Evolutionary conservation across 768 basidiomycete genomes (phyloP).

Genomic region (Phylloporus sp.): DNA sequence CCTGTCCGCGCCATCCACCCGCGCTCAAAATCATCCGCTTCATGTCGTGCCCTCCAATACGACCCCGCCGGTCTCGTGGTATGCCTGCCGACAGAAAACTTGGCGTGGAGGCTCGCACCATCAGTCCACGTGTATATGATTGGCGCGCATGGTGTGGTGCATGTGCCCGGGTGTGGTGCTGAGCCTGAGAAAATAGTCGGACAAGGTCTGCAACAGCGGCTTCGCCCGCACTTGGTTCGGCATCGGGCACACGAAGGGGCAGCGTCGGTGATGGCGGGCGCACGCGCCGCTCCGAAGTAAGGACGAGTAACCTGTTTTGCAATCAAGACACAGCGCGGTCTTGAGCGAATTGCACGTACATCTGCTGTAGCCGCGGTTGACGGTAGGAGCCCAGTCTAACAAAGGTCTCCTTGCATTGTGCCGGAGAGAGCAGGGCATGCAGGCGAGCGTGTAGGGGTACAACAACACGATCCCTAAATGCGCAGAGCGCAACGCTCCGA

Average conservation of each 20-base stretch:
- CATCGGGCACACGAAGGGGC: constrained; percentile 46
- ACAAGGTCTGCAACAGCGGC: constrained; percentile 66
- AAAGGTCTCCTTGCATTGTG: constrained; percentile 53
- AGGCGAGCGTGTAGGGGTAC: constrained; percentile 59
- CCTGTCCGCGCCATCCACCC: constrained; percentile 17
- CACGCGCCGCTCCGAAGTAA: constrained; percentile 63
- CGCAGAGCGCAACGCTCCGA: constrained; percentile 70
- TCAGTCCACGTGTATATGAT: constrained; percentile 24
- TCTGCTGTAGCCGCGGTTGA: constrained; percentile 74
- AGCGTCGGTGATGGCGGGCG: constrained; percentile 57
- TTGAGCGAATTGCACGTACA: constrained; percentile 43
- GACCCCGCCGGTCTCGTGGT: constrained; percentile 75
- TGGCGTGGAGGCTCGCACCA: constrained; percentile 38
- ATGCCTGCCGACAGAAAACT: constrained; percentile 70
- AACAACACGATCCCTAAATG: constrained; percentile 78
- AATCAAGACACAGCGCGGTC: constrained; percentile 2
- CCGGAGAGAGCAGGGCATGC: constrained; percentile 50
- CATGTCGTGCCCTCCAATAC: constrained; percentile 49
- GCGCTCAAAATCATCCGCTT: constrained; percentile 29
- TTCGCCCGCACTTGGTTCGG: constrained; percentile 60
- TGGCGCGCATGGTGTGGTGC: constrained; percentile 30
- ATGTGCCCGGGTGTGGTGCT: constrained; percentile 32
- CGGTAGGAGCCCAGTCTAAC: constrained; percentile 54
- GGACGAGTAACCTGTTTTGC: constrained; percentile 60
- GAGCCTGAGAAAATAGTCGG: constrained; percentile 54